These are phyloP conservation scores for Quercus lobata DNA, from an alignment of 331 rosid genomes.

Conservation along the genomic window DNA sequence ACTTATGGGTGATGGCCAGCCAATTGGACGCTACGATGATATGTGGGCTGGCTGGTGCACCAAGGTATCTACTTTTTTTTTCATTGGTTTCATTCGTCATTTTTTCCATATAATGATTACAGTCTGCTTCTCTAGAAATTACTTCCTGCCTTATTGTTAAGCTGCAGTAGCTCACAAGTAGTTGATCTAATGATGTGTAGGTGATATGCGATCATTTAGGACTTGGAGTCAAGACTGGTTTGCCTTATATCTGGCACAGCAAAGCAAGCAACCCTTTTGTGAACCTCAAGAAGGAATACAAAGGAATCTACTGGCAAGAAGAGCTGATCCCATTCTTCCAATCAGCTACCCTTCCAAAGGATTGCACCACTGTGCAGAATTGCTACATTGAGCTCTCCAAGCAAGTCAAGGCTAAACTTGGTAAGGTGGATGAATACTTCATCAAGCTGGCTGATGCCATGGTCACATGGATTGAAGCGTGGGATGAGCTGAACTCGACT, in stretches of 20 bases:
- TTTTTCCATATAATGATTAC: neutral
- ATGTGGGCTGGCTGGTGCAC: constrained; percentile 85
- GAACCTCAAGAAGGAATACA: constrained; percentile 61
- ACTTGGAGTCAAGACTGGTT: constrained; percentile 62
- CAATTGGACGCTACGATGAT: constrained; percentile 58
- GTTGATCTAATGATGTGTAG: constrained; percentile 19
- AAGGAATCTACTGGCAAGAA: constrained; percentile 73
- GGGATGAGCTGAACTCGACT: constrained; percentile 50
- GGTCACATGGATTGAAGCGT: constrained; percentile 68
- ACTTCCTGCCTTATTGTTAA: neutral
- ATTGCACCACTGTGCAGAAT: constrained; percentile 46
- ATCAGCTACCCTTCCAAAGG: constrained; percentile 49
- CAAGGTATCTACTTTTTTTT: constrained; percentile 33
- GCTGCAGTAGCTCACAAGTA: neutral
- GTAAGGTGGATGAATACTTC: constrained; percentile 58
- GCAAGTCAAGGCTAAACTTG: constrained; percentile 58
- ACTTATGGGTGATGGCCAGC: constrained; percentile 75
- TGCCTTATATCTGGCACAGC: constrained; percentile 69
- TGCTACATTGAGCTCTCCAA: constrained; percentile 61
- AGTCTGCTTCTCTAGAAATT: neutral
- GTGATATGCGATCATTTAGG: constrained; percentile 65
- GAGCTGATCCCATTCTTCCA: constrained; percentile 62
- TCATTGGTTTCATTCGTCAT: neutral
- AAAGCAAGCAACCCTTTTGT: constrained; percentile 68
- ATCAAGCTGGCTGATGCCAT: constrained; percentile 56